Evolutionary conservation across 169 alveolate species (phyloP).

Genomic region (Eimeria maxima): DNA sequence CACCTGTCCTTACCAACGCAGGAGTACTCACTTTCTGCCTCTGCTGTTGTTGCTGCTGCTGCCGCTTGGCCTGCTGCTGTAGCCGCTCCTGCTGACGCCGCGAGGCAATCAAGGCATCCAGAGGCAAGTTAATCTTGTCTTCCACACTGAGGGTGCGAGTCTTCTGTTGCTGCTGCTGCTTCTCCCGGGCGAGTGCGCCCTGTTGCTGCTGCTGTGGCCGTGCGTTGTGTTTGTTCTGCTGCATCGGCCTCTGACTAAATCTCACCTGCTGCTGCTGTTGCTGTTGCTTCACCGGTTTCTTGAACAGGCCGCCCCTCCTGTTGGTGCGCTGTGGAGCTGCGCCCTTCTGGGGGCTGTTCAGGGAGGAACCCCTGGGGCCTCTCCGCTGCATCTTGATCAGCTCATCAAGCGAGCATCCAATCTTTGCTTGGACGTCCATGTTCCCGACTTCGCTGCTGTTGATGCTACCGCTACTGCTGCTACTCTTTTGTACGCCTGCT

Average conservation of each 20-base stretch:
- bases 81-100: neutral
- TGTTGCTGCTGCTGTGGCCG: conserved; percentile 37
- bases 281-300: conserved; percentile 33
- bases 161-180: conserved; percentile 21
- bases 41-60: neutral
- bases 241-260: conserved; percentile 20
- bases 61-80: neutral
- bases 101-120: conserved; percentile 45
- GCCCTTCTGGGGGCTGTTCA: conserved; percentile 2
- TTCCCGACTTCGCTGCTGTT: neutral
- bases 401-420: conserved; percentile 81
- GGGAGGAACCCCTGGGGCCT: neutral
- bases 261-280: conserved; percentile 57
- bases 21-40: neutral
- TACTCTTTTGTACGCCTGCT: neutral
- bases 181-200: conserved; percentile 10
- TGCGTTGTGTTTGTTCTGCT: conserved; percentile 28
- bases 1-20: neutral
- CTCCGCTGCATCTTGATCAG: conserved; percentile 72
- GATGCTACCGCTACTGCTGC: conserved; percentile 4
- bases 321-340: conserved; percentile 71
- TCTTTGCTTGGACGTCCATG: conserved; percentile 73
- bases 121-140: conserved; percentile 39
- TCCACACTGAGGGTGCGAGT: neutral
- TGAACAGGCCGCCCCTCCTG: conserved; percentile 12